Percentiles rank a stretch among this genome's conserved stretches.
Conservation (phyloP, 1,139 yeast species). For the Magnusiomyces paraingens region DNA sequence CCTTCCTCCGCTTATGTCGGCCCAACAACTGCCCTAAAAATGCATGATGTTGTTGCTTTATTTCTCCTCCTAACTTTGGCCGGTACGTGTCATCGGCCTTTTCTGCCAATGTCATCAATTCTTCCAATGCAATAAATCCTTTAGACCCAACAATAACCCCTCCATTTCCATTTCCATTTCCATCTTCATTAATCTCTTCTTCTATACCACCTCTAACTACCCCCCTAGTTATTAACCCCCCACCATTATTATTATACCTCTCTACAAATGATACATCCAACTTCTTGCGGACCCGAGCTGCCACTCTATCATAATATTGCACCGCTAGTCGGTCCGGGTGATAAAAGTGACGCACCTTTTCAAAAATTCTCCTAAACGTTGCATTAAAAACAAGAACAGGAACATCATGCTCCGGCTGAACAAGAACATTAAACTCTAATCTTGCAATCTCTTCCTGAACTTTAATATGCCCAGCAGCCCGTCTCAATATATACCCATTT, state of each 20-base stretch:
- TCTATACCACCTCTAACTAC: no score
- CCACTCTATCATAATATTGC: constrained; percentile 13
- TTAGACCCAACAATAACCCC: neutral
- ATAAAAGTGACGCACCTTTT: constrained; percentile 12
- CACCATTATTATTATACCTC: neutral
- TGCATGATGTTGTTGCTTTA: no score
- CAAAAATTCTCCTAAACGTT: constrained; percentile 9
- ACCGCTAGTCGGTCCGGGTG: constrained; percentile 13
- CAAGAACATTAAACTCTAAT: constrained; percentile 6
- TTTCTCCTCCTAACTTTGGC: constrained; percentile 3
- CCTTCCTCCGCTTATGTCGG: no score
- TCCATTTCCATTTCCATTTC: neutral
- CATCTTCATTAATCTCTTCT: neutral
- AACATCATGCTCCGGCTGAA: neutral
- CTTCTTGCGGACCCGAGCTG: constrained; percentile 8
- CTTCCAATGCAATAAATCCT: constrained; percentile 6
- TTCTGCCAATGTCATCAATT: constrained; percentile 12
- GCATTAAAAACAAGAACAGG: constrained; percentile 10
- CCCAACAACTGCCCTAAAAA: no score
- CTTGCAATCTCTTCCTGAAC: constrained; percentile 14
- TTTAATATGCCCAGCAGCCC: constrained; percentile 13
- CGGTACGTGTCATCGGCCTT: constrained; percentile 12
- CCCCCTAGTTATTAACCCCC: no score
- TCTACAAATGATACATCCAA: constrained; percentile 9
- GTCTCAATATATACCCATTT: constrained; percentile 10